Conservation (phyloP, 2,329 filamentous ascomycete genomes). For the Diplodia sapinea region DNA sequence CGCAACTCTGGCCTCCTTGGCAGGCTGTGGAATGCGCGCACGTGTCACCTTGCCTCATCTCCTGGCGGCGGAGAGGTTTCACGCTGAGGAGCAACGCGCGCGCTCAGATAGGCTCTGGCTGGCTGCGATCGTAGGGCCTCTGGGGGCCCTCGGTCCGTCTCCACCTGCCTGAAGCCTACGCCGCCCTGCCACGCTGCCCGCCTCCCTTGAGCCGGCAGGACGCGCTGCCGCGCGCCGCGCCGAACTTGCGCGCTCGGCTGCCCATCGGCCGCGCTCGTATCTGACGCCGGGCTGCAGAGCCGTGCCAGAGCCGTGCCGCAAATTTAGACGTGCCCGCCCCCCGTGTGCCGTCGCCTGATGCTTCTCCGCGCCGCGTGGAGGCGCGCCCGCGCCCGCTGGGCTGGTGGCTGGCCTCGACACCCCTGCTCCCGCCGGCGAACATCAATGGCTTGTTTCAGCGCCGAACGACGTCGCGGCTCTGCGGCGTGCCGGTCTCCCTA, state of each 20-base stretch:
- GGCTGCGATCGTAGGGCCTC: constrained; percentile 14
- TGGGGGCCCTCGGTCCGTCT: constrained; percentile 17
- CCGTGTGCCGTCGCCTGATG: constrained; percentile 8
- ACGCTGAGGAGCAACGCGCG: constrained; percentile 29
- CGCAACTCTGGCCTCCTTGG: constrained; percentile 27
- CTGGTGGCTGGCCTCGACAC: not conserved
- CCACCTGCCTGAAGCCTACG: constrained; percentile 14
- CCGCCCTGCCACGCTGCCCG: not conserved
- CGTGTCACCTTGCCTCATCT: constrained; percentile 28
- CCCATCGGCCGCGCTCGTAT: not conserved
- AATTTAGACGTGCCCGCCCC: constrained; percentile 9
- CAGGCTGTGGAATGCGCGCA: constrained; percentile 25
- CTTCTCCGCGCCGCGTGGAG: constrained; percentile 9
- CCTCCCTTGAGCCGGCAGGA: not conserved
- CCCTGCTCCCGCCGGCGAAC: not conserved
- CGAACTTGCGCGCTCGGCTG: constrained; percentile 1
- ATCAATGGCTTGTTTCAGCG: constrained; percentile 27
- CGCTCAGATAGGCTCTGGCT: constrained; percentile 17
- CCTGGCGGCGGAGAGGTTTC: constrained; percentile 29
- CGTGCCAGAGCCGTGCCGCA: constrained; percentile 9
- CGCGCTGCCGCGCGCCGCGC: not conserved
- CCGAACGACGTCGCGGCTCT: constrained; percentile 22
- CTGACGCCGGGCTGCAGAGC: not conserved
- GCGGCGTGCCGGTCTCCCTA: constrained; percentile 13
- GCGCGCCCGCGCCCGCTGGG: not conserved